These are phyloP conservation scores for Coccomyxa subellipsoidea DNA, from an alignment of 163 green algal species.

Conservation along the genomic window DNA sequence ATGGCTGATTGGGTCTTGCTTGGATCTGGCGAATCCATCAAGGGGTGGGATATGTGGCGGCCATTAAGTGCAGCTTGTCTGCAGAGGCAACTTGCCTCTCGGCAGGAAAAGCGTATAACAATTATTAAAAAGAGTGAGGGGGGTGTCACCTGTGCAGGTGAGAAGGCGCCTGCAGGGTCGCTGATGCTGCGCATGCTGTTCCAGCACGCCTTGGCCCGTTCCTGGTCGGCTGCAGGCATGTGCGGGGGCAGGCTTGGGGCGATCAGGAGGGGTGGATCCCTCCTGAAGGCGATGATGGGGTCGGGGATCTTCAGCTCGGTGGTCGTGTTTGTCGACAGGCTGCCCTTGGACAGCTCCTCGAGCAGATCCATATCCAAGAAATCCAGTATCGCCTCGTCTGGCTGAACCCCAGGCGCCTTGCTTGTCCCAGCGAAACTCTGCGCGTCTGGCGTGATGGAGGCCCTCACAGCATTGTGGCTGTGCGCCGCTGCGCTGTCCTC, in stretches of 20 bases:
- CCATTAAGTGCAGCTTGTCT: too few relatives aligned
- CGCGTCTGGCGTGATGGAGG: background rate
- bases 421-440: background rate
- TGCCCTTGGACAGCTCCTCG: background rate
- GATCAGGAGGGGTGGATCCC: background rate
- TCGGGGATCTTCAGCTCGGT: background rate
- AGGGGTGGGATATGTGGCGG: too few relatives aligned
- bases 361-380: background rate
- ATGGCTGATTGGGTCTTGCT: too few relatives aligned
- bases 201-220: background rate
- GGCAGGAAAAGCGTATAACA: background rate
- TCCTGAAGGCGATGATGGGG: background rate
- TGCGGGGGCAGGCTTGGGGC: background rate
- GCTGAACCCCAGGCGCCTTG: background rate
- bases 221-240: background rate
- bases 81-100: too few relatives aligned
- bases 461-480: background rate
- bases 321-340: background rate
- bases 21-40: too few relatives aligned
- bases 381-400: background rate
- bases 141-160: background rate
- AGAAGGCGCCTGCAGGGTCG: background rate
- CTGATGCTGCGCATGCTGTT: background rate
- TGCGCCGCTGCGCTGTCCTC: background rate
- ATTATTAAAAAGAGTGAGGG: background rate